phyloP scores from a whole-genome alignment of 2,329 filamentous ascomycete species.

The Zelopaecilomyces penicillatus region DNA sequence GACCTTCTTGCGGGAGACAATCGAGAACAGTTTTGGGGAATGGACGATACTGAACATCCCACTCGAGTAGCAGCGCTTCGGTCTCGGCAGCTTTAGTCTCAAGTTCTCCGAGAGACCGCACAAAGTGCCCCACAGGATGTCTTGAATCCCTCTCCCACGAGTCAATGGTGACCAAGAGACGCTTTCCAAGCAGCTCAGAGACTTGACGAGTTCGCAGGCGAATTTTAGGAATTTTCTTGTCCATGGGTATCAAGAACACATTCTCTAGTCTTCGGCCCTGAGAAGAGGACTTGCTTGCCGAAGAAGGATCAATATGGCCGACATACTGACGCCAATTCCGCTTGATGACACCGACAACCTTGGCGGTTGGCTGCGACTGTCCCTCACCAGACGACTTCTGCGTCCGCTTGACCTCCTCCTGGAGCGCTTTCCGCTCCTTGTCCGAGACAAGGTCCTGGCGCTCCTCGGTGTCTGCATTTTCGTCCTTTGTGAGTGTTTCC shows the following conservation, averaged over 20 bases:
- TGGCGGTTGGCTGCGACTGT: conserved; percentile 80
- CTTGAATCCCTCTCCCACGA: conserved; percentile 90
- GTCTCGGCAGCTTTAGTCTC: conserved; percentile 98
- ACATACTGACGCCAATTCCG: conserved; percentile 98
- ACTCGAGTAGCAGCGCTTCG: conserved; percentile 86
- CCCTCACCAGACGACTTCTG: conserved; percentile 71
- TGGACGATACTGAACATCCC: conserved; percentile 94
- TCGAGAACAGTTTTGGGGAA: conserved; percentile 95
- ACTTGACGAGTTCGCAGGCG: conserved; percentile 86
- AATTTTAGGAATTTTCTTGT: conserved; percentile 96
- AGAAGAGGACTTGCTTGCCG: conserved; percentile 62
- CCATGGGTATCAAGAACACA: conserved; percentile 95
- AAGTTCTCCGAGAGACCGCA: conserved; percentile 83
- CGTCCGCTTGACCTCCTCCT: conserved; percentile 82
- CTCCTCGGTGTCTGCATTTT: conserved; percentile 81
- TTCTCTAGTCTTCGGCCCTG: conserved; percentile 81
- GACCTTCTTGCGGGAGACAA: conserved; percentile 82
- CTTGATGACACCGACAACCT: conserved; percentile 85
- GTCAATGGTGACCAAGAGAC: conserved; percentile 88
- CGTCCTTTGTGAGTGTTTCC: conserved; percentile 81
- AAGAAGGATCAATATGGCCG: conserved; percentile 84
- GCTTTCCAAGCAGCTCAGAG: conserved; percentile 79
- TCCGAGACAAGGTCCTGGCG: conserved; percentile 73
- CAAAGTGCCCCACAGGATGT: conserved; percentile 88
- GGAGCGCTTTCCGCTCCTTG: conserved; percentile 74